These are phyloP conservation scores for Amphirosellinia nigrospora DNA, from an alignment of 495 filamentous ascomycete genomes.

Conservation along the genomic window DNA sequence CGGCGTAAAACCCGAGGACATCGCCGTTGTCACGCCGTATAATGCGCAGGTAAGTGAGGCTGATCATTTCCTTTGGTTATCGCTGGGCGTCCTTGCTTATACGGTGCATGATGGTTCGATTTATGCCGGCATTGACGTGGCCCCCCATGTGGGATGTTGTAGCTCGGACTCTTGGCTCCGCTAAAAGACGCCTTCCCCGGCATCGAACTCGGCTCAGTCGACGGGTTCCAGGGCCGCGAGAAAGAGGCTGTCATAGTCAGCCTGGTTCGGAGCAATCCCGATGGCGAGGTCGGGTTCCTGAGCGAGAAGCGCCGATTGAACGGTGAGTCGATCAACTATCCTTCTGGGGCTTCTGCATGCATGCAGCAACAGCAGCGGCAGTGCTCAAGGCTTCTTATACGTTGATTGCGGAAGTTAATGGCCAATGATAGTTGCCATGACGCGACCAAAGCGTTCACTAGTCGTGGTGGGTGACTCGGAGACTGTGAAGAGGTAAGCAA, in stretches of 20 bases:
- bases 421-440: conserved; percentile 77
- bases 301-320: conserved; percentile 93
- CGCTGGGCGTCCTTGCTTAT: background rate
- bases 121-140: conserved; percentile 20
- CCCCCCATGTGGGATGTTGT: conserved; percentile 7
- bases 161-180: conserved; percentile 76
- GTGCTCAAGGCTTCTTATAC: background rate
- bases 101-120: background rate
- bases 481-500: conserved; percentile 77
- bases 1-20: conserved; percentile 78
- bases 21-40: conserved; percentile 95
- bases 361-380: background rate
- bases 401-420: background rate
- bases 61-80: background rate
- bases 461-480: conserved; percentile 93
- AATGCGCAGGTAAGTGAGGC: conserved; percentile 75
- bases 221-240: conserved; percentile 96
- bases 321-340: conserved; percentile 59
- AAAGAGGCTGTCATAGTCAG: conserved; percentile 95
- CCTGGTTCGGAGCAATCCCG: conserved; percentile 86
- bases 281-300: conserved; percentile 89
- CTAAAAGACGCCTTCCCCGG: conserved; percentile 81
- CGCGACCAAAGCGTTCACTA: conserved; percentile 85
- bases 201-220: conserved; percentile 91
- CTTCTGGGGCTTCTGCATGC: conserved; percentile 9